Evolutionary conservation across 768 basidiomycete species (phyloP), one percentile per base, ranked within the genome.

Genomic region (Suillus bovinus): DNA sequence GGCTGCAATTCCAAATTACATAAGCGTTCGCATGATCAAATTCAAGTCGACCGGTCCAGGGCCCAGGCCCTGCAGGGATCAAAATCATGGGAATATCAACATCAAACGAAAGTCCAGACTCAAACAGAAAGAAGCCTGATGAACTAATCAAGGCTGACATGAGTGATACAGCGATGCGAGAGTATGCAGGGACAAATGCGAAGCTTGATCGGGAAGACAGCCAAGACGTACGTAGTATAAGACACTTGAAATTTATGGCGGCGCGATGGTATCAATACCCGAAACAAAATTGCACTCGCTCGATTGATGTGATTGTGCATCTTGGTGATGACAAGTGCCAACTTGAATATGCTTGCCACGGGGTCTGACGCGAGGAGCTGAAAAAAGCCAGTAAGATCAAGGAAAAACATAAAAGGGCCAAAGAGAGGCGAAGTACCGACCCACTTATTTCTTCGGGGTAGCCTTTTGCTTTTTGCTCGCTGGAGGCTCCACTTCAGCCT

Each of bases 401-500:
- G 6, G 38, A 6, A 0, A 11, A 39, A 36, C 49, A 3, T 29
- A 58, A 9, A 22, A 54, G 34, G 36, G 20, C 29, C 46, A 0
- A 55, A 31, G 20, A 52, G 13, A 34, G 20, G 56, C 2, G 17
- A 22, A 10, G 29, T 17, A 36, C 16, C n/a, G 9, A 39, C 34
- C 20, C 58, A 8, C 58, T 60, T 24, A 60, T 39, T 60, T 60
- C 59, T 60, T 56, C 20, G 55, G 24, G 47, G 33, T n/a, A 13
- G 34, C 59, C 2, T 53, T 56, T 33, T 53, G 56, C 44, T 62
- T 49, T 47, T 64, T 64, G 22, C 36, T 41, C 60, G 59, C 46
- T 13, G 71, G 69, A 0, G 74, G 73, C 38, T 75, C 74, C 57
- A 61, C 60, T 22, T 72, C 71, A n/a, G 70, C 66, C 61, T 72